phyloP scores from a whole-genome alignment of 306 rosid species.

The Rubus parviflorus region DNA sequence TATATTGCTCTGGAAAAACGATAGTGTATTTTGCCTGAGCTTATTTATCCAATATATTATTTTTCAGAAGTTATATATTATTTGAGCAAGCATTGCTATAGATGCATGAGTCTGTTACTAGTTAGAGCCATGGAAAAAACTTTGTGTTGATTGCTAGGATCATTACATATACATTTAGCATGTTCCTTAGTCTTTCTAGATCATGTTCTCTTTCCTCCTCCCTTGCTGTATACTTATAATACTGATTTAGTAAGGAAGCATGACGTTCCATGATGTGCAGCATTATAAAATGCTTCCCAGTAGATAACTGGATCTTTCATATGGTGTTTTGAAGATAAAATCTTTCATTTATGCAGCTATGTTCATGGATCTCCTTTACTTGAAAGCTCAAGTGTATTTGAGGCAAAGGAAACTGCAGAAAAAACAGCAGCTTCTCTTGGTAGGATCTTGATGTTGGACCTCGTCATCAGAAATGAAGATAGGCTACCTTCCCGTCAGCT shows the following conservation, averaged over 20 bases:
- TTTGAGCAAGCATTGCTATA: neutral
- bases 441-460: constrained; percentile 84
- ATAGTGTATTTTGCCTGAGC: neutral
- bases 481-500: constrained; percentile 90
- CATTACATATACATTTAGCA: neutral
- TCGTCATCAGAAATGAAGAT: constrained; percentile 95
- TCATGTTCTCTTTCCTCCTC: neutral
- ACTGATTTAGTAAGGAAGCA: constrained; percentile 14
- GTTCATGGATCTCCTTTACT: constrained; percentile 93
- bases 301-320: constrained; percentile 22
- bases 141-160: neutral
- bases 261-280: neutral
- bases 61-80: neutral
- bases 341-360: constrained; percentile 57
- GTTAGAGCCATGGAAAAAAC: neutral
- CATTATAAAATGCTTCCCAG: neutral
- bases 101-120: neutral
- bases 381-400: constrained; percentile 73
- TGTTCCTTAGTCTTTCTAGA: neutral
- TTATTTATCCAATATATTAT: neutral
- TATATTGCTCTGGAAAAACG: neutral
- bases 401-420: constrained; percentile 61
- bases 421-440: constrained; percentile 80
- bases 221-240: neutral
- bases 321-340: constrained; percentile 24